Evolutionary conservation across 495 filamentous ascomycete genomes (phyloP), one percentile per base, ranked within the genome.

Genomic region (Penicillium pulvis): DNA sequence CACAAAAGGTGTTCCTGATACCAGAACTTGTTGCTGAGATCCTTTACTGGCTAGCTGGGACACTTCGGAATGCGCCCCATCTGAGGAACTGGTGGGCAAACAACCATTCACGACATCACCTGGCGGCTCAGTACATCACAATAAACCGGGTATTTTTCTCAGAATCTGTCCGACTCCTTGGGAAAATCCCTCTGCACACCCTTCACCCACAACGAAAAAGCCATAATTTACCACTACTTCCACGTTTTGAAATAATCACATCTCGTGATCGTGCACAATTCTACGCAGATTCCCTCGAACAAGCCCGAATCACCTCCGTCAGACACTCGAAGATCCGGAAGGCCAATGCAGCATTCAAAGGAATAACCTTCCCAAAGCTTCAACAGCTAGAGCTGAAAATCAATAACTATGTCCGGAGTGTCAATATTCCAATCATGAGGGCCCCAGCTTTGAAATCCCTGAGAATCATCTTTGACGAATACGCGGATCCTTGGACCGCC

Each of bases 1-100:
- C 43, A 9, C 43, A 45, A 24, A 17, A 24, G 4, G 43, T 45
- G 43, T 6, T 45, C 16, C 9, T 17, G 17, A 45, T 45, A 9
- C 43, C 43, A 19, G 43, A 45, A 14, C 43, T 45, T 45, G 43
- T 45, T 24, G 43, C 17, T 19, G 43, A 45, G 16, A 45, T 45
- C 43, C 43, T 45, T 6, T 45, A 9, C 43, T 45, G 43, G 43
- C 43, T 45, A 10, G 14, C 33, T 36, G 33, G 33, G 12, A 36
- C 33, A 12, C 33, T 36, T 36, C 33, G 33, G 10, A 11, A 36
- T 12, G 12, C 10, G 10, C 33, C 33, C 10, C 10, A 36, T 12
- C 12, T 36, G 10, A 36, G 12, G 33, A 11, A 12, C 3, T 36
- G 33, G 33, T 36, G 33, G 33, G 8, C 33, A 36, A 36, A 14